Conservation (phyloP, 495 filamentous ascomycete species). For the Xylaria grammica region DNA sequence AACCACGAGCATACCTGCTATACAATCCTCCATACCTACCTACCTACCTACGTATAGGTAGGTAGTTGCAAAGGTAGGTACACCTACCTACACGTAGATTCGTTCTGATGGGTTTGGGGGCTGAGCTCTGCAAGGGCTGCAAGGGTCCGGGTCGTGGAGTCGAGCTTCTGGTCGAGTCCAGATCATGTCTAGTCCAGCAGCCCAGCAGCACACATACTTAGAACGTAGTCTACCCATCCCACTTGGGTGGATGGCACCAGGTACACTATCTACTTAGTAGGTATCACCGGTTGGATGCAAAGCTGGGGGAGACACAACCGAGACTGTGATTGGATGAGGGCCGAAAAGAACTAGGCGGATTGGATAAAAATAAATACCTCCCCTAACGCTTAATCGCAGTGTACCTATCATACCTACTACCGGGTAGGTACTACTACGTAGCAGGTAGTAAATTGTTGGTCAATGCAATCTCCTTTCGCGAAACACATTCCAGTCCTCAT, state of each 20-base stretch:
- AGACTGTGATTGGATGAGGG: slow-evolving; percentile 16
- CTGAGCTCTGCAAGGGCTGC: slow-evolving; percentile 10
- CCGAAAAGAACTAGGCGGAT: background rate
- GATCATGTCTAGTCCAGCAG: background rate
- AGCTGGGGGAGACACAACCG: background rate
- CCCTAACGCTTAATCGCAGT: background rate
- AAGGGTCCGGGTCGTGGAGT: background rate
- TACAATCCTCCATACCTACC: too few relatives aligned
- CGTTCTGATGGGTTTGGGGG: slow-evolving; percentile 5
- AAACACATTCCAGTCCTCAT: background rate
- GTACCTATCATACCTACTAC: background rate
- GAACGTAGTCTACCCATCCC: too few relatives aligned
- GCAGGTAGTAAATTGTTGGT: background rate
- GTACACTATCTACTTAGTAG: too few relatives aligned
- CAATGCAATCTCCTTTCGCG: slow-evolving; percentile 8
- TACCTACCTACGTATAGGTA: too few relatives aligned
- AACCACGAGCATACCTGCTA: too few relatives aligned
- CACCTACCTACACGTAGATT: background rate
- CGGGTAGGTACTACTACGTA: background rate
- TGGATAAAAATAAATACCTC: slow-evolving; percentile 13
- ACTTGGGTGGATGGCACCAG: too few relatives aligned
- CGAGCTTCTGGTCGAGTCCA: background rate
- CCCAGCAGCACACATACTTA: too few relatives aligned
- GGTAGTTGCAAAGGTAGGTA: too few relatives aligned
- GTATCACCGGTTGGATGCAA: background rate